phyloP scores from a whole-genome alignment of 345 rosid genomes.

The Arabis hirsuta region DNA sequence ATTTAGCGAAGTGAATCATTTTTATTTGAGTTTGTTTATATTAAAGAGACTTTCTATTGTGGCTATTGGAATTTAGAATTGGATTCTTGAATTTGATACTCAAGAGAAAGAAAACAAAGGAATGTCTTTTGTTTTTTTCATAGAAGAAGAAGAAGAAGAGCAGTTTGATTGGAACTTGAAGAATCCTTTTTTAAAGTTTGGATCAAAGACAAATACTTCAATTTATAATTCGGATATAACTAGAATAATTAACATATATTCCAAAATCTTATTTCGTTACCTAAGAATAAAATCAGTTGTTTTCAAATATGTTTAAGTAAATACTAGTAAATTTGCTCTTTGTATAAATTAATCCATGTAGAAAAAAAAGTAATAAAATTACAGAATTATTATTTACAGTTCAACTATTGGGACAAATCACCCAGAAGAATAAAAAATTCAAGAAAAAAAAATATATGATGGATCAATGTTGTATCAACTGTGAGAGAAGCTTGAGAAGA shows the following conservation, averaged over 20 bases:
- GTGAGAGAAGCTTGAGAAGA: conserved; percentile 86
- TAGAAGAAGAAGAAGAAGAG: conserved; percentile 24
- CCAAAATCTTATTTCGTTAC: neutral
- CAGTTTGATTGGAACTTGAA: conserved; percentile 17
- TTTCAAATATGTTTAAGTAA: neutral
- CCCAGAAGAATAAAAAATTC: conserved; percentile 17
- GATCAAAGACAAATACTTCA: conserved; percentile 6
- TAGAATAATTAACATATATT: neutral
- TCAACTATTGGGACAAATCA: conserved; percentile 10
- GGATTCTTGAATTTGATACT: conserved; percentile 46
- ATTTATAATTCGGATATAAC: neutral
- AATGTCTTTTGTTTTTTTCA: conserved; percentile 36
- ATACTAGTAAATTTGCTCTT: neutral
- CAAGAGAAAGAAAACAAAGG: conserved; percentile 7
- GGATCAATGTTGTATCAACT: conserved; percentile 65
- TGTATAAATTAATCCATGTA: neutral
- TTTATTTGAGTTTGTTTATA: conserved; percentile 1
- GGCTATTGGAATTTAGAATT: conserved; percentile 42
- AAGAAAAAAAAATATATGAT: conserved; percentile 18
- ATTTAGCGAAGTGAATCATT: neutral
- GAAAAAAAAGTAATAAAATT: neutral
- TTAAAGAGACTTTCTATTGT: conserved; percentile 36
- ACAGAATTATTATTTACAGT: conserved; percentile 36
- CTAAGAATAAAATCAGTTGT: neutral
- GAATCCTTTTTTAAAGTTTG: conserved; percentile 22